phyloP scores from a whole-genome alignment of 306 rosid genomes.

The Boehmeria nivea region DNA sequence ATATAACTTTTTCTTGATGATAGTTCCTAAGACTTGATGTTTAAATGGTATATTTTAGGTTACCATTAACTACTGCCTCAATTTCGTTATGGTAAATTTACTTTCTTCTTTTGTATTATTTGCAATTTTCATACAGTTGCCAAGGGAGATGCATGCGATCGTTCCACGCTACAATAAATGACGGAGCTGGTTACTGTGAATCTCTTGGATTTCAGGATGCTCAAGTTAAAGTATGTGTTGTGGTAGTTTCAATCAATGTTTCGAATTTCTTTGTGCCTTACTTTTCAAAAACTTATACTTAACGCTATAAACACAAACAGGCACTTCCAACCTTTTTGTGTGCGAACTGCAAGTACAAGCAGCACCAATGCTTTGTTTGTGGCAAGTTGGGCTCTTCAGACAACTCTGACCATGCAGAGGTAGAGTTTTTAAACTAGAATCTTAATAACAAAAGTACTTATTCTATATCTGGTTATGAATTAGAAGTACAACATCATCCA shows the following conservation, averaged over 20 bases:
- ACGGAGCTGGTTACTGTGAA: slow-evolving; percentile 31
- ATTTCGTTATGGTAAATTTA: too few species aligned
- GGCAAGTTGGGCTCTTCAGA: slow-evolving; percentile 64
- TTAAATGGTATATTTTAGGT: too few species aligned
- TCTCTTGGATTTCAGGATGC: slow-evolving; percentile 47
- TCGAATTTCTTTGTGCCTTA: slow-evolving; percentile 7
- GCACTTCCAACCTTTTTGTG: slow-evolving; percentile 47
- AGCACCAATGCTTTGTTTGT: slow-evolving; percentile 69
- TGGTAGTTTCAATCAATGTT: neutral
- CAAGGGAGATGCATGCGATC: slow-evolving; percentile 74
- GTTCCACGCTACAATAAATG: slow-evolving; percentile 47
- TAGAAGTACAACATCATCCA: neutral
- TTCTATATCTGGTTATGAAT: neutral
- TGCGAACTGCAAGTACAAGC: slow-evolving; percentile 46
- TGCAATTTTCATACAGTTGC: slow-evolving; percentile 34
- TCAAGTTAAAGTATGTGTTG: slow-evolving; percentile 35
- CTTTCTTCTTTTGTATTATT: slow-evolving; percentile 13
- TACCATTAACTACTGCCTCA: too few species aligned
- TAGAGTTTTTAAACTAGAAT: slow-evolving; percentile 15
- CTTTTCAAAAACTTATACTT: slow-evolving; percentile 9
- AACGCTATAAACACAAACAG: slow-evolving; percentile 28
- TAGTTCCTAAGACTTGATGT: too few species aligned
- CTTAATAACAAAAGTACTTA: neutral
- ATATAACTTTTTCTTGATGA: too few species aligned
- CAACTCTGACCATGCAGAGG: slow-evolving; percentile 47